Base-by-base conservation (phyloP, 73 alveolate species). In the Blepharisma stoltei region DNA sequence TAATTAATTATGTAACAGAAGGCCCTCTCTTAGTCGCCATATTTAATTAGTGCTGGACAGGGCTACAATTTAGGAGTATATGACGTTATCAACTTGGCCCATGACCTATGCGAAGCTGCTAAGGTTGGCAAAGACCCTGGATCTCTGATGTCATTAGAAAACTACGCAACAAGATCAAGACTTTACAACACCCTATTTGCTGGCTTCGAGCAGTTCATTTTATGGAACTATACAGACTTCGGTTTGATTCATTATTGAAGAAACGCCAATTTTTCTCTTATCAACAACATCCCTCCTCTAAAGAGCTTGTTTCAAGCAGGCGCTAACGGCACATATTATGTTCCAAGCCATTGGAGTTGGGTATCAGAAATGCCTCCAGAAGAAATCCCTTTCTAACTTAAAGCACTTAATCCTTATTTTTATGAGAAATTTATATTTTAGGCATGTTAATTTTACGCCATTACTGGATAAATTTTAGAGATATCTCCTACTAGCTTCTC, bases 301-400 rank as follows among this genome's bases (percentile, higher is more conserved):
- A 52, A 52, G 23, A 20, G 23, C 23, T 11, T 52, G n/a, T 52
- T 52, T 2, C 66, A 52, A 4, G 23, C 27, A 1, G 66, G 27
- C n/a, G 66, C 66, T 11, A 52, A 52, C 23, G 66, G 66, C 23
- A 14, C 23, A 14, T 11, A 52, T 52, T 52, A 14, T 20, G 23
- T 47, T 89, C 94, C 78, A 32, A 32, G 41, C 41, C 41, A 32
- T 32, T 32, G 41, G 41, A 32, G 41, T 32, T 32, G 41, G 41
- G 41, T 32, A 3, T 32, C 41, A 32, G 41, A 32, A 32, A 32
- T 32, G 41, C 41, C 41, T 32, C 41, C 41, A 32, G 41, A 32
- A 32, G 41, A 32, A 32, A 32, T 32, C 3, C 41, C 41, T 32
- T 32, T 32, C 41, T 32, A 32, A 32, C 41, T 32, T 32, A 32